Base-by-base conservation (phyloP, 2,329 filamentous ascomycete species). In the Fonsecaea monophora region DNA sequence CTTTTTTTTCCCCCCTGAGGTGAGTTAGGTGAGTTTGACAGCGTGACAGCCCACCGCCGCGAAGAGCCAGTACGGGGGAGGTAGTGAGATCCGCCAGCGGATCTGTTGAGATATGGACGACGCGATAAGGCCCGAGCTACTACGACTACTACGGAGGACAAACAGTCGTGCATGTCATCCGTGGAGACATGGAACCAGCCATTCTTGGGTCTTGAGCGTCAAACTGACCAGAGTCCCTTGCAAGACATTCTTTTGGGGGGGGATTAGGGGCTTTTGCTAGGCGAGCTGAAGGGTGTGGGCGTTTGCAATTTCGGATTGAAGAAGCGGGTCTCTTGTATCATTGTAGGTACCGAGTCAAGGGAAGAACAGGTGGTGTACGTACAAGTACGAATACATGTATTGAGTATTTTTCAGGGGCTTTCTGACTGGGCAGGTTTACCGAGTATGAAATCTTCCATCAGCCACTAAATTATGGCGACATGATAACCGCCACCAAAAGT, bases 381-480 rank as follows among this genome's bases (percentile, higher is more conserved):
- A 13, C 37, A 1, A 13, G 42, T 25, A 48, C 42, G 40, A 25
- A 25, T 25, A 50, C 45, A 13, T 25, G 45, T 50, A 50, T 42
- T n/a, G n/a, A 45, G 40, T 45, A 45, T 25, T 50, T 50, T 50
- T 50, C 45, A 50, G 45, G 45, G 45, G 45, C 18, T 30, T 25
- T 25, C 25, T 50, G 30, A 50, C 18, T 8, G 45, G 18, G 18
- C 7, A 50, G 45, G 45, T 21, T 50, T 18, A 10, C 6, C 18
- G 45, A n/a, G 18, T 25, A 12, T 25, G 25, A 25, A 25, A 25
- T 25, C 18, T 25, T 50, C 12, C 42, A 25, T 21, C 45, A 50
- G 18, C 45, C 45, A 50, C 45, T 50, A 50, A 50, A 50, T 50
- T 50, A 50, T 50, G 45, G 45, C 45, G 45, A 50, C 45, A 50